A percentile compares a stretch with the other conserved stretches of the same genome.
phyloP scores from a whole-genome alignment of 495 filamentous ascomycete genomes.

The Umbilicaria muhlenbergii region DNA sequence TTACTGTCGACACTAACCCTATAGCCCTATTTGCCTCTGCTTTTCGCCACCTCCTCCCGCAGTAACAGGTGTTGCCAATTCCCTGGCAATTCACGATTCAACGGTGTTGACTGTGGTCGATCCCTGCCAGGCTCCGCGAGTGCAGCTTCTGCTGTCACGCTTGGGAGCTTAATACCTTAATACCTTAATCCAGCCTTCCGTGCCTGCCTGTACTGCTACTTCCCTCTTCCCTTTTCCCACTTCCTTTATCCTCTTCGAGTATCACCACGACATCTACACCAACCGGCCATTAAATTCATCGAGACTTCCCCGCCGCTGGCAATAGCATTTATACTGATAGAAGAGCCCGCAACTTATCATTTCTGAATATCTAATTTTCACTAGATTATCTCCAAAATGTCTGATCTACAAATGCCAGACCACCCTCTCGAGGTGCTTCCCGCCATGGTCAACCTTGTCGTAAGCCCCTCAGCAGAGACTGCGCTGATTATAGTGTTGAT shows the following conservation, averaged over 20 bases:
- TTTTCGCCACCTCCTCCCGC: no score
- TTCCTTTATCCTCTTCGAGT: conserved; percentile 10
- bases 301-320: no score
- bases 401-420: conserved; percentile 18
- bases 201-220: neutral
- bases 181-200: no score
- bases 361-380: conserved; percentile 1
- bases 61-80: no score
- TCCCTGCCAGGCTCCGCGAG: conserved; percentile 4
- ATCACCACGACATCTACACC: neutral
- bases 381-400: conserved; percentile 12
- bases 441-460: conserved; percentile 29
- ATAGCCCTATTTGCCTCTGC: no score
- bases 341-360: conserved; percentile 13
- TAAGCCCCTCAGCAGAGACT: conserved; percentile 10
- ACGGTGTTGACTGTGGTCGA: neutral
- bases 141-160: conserved; percentile 7
- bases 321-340: no score
- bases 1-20: conserved; percentile 7
- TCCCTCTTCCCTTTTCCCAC: conserved; percentile 18
- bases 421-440: conserved; percentile 29
- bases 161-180: neutral
- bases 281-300: neutral
- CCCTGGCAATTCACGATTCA: no score
- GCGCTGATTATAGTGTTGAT: conserved; percentile 3